Conservation (phyloP, 139 green algal genomes). For the Tetratostichococcus sp. region DNA sequence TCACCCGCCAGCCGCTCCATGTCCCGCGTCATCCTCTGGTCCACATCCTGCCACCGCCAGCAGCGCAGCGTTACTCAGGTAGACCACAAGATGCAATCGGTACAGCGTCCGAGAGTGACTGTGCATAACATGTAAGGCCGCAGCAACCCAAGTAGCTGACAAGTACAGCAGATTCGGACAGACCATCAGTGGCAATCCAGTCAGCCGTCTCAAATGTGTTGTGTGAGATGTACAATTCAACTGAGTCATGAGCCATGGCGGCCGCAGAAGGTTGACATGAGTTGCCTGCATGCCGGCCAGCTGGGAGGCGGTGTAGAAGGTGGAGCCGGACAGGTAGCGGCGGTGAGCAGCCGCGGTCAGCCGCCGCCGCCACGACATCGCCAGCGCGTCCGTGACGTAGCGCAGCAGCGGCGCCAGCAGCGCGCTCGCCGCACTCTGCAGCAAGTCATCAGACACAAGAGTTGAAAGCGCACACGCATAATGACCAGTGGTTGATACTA, state of each 20-base stretch:
- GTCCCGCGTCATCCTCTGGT: conserved; percentile 61
- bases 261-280: too few relatives aligned
- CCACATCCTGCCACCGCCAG: conserved; percentile 38
- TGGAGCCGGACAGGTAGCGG: conserved; percentile 58
- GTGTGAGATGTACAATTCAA: too few relatives aligned
- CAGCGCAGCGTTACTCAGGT: too few relatives aligned
- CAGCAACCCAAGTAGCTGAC: too few relatives aligned
- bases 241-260: too few relatives aligned
- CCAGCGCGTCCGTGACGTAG: conserved; percentile 56
- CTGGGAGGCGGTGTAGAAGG: conserved; percentile 47
- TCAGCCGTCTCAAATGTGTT: too few relatives aligned
- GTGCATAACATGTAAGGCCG: too few relatives aligned
- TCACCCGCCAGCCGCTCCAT: conserved; percentile 61
- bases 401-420: conserved; percentile 64
- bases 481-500: too few relatives aligned
- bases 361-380: conserved; percentile 51
- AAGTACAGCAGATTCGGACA: too few relatives aligned
- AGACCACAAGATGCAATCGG: too few relatives aligned
- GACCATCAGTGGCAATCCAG: too few relatives aligned
- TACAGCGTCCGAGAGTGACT: conserved; percentile 47
- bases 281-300: conserved; percentile 37
- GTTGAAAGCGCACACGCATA: too few relatives aligned
- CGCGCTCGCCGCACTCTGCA: conserved; percentile 54
- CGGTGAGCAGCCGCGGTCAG: conserved; percentile 41
- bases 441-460: background rate